phyloP scores from a whole-genome alignment of 129 eudicot genomes.

The Lactuca sativa region DNA sequence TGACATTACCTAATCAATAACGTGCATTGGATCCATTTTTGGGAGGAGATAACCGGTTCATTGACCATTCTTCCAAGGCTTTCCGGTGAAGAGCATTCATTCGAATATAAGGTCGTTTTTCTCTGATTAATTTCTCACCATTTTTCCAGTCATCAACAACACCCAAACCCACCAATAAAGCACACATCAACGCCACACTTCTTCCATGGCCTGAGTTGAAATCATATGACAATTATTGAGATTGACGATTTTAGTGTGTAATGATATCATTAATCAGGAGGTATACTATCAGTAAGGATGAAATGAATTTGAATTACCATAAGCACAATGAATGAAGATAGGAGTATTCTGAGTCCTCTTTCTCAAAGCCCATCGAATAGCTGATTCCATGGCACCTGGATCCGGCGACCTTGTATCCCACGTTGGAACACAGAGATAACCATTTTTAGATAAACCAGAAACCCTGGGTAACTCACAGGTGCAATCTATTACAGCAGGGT shows the following conservation, averaged over 20 bases:
- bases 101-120: conserved; percentile 41
- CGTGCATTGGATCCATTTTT: conserved; percentile 8
- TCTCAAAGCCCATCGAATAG: conserved; percentile 77
- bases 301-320: conserved; percentile 58
- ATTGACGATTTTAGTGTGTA: too few relatives aligned
- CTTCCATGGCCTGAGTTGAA: conserved; percentile 45
- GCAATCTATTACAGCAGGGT: conserved; percentile 81
- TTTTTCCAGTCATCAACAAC: conserved; percentile 49
- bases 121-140: conserved; percentile 46
- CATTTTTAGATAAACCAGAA: conserved; percentile 39
- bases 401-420: conserved; percentile 89
- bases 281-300: background rate
- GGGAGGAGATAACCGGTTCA: conserved; percentile 38
- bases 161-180: conserved; percentile 51
- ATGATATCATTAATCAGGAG: background rate
- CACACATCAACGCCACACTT: conserved; percentile 62
- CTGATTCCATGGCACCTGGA: conserved; percentile 71
- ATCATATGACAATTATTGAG: background rate
- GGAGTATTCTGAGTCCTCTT: conserved; percentile 64
- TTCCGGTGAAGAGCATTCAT: conserved; percentile 44
- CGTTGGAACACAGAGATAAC: conserved; percentile 77
- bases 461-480: conserved; percentile 91
- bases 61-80: conserved; percentile 59
- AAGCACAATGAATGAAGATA: conserved; percentile 80
- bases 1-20: background rate